phyloP scores from a whole-genome alignment of 2,329 filamentous ascomycete species.

The Pseudopyrenochaeta lycopersici region DNA sequence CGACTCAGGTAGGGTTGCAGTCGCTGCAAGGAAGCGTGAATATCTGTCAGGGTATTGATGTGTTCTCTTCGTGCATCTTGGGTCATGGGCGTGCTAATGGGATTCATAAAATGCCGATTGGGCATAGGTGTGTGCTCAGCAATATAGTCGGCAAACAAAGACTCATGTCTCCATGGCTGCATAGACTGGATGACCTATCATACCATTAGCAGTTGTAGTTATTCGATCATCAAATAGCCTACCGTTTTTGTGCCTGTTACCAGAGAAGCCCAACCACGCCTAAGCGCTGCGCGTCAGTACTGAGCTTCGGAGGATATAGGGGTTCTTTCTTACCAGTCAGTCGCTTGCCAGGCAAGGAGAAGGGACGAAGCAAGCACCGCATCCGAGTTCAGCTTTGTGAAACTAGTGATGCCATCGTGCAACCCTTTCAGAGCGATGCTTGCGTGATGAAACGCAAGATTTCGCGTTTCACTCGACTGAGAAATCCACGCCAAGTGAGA shows the following conservation, averaged over 20 bases:
- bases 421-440: conserved; percentile 86
- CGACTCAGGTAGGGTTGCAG: conserved; percentile 54
- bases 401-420: conserved; percentile 84
- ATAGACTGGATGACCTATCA: conserved; percentile 84
- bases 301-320: background rate
- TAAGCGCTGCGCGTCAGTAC: conserved; percentile 49
- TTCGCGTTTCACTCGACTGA: conserved; percentile 82
- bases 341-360: conserved; percentile 93
- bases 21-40: conserved; percentile 54
- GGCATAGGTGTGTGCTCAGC: conserved; percentile 69
- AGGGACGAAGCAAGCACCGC: conserved; percentile 91
- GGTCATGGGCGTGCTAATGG: conserved; percentile 71
- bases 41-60: conserved; percentile 49
- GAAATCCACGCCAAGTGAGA: conserved; percentile 92
- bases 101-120: conserved; percentile 61
- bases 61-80: conserved; percentile 68
- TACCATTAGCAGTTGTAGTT: conserved; percentile 16
- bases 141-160: conserved; percentile 84
- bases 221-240: conserved; percentile 52
- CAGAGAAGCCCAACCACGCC: conserved; percentile 90
- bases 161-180: conserved; percentile 90
- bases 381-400: conserved; percentile 87
- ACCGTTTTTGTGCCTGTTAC: conserved; percentile 92
- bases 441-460: conserved; percentile 89
- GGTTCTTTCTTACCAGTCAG: conserved; percentile 79